phyloP scores from a whole-genome alignment of 805 yeast genomes.

The Yueomyces sinensis region DNA sequence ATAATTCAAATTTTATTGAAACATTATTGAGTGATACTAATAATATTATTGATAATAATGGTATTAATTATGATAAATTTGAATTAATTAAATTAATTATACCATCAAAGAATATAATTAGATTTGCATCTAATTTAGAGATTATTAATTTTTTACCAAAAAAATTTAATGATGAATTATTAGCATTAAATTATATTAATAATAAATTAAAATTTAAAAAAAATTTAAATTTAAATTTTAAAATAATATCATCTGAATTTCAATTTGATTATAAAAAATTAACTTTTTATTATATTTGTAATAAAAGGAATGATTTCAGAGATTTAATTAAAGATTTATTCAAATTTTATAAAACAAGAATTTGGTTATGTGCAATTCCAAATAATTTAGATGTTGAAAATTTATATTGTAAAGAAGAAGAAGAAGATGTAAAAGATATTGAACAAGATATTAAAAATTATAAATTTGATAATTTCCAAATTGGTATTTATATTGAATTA shows the following conservation, averaged over 20 bases:
- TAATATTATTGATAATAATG: slow-evolving; percentile 9
- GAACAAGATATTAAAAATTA: slow-evolving; percentile 21
- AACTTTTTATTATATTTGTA: slow-evolving; percentile 55
- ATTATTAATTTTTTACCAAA: slow-evolving; percentile 41
- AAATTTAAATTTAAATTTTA: slow-evolving; percentile 29
- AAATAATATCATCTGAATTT: slow-evolving; percentile 63
- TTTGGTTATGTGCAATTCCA: slow-evolving; percentile 71
- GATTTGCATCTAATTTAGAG: slow-evolving; percentile 68
- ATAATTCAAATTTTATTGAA: slow-evolving; percentile 15
- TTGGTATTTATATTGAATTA: slow-evolving; percentile 24
- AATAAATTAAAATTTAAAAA: slow-evolving; percentile 33
- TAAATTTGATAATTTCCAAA: slow-evolving; percentile 24
- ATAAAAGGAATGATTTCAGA: slow-evolving; percentile 59
- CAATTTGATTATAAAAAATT: slow-evolving; percentile 72
- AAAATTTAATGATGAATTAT: slow-evolving; percentile 59
- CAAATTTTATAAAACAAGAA: slow-evolving; percentile 65
- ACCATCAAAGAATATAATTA: slow-evolving; percentile 64
- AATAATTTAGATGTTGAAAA: slow-evolving; percentile 21
- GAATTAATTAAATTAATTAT: slow-evolving; percentile 41
- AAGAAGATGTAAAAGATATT: slow-evolving; percentile 5
- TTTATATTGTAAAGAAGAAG: slow-evolving; percentile 16
- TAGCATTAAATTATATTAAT: slow-evolving; percentile 55
- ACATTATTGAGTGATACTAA: slow-evolving; percentile 16
- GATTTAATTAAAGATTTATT: slow-evolving; percentile 61
- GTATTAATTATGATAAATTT: slow-evolving; percentile 28